Evolutionary conservation across 768 basidiomycete species (phyloP).

Genomic region (Phaeotremella fagi): DNA sequence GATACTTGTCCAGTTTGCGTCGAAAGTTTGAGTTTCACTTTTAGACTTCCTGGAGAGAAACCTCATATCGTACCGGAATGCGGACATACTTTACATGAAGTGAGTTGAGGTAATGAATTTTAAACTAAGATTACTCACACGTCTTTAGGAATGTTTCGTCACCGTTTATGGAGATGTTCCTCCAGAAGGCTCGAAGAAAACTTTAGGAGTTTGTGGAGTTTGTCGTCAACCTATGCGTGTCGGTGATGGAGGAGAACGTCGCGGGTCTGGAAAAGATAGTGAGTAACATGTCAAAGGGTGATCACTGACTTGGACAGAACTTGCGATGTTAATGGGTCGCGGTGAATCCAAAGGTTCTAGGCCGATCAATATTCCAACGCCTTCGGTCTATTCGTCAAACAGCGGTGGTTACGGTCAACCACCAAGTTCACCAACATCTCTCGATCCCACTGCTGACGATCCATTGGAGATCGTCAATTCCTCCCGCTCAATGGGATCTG

Average conservation of each 20-base stretch:
- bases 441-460: constrained; percentile 62
- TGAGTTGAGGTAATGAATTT: constrained; percentile 13
- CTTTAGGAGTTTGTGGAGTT: constrained; percentile 92
- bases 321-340: constrained; percentile 85
- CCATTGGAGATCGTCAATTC: constrained; percentile 63
- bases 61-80: constrained; percentile 96
- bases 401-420: constrained; percentile 6
- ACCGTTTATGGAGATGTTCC: constrained; percentile 87
- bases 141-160: constrained; percentile 81
- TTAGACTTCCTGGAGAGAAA: constrained; percentile 90
- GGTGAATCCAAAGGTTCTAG: constrained; percentile 52
- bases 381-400: constrained; percentile 30
- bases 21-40: constrained; percentile 87
- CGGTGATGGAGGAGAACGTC: constrained; percentile 67
- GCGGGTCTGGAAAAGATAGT: constrained; percentile 78
- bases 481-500: constrained; percentile 1
- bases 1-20: constrained; percentile 95
- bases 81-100: constrained; percentile 95
- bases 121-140: background rate
- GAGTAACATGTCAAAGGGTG: constrained; percentile 26
- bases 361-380: constrained; percentile 30
- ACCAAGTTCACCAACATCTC: constrained; percentile 6
- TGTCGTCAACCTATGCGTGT: constrained; percentile 96
- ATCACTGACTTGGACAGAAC: constrained; percentile 56
- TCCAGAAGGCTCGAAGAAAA: constrained; percentile 59